Base-by-base conservation (phyloP, 805 yeast genomes). In the Ogataea allantospora region DNA sequence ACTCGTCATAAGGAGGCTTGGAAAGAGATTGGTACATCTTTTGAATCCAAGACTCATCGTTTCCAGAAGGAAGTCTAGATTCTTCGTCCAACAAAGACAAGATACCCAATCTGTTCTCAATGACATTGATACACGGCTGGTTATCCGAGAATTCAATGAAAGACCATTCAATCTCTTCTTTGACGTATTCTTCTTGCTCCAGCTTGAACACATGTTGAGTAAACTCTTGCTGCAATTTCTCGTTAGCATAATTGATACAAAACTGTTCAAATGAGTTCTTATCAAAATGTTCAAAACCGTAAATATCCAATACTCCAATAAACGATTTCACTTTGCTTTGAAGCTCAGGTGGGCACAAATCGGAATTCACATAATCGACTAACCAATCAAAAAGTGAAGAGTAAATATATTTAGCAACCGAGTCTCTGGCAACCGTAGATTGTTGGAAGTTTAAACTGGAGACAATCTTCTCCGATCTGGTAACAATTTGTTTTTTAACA, bases 211-310 rank as follows among this genome's bases (percentile, higher is more conserved):
- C 97, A 56, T 91, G 97, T 68, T 88, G 97, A 55, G 89, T 91
- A 65, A 91, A 91, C 62, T 91, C 97, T 65, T 91, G 98, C 65
- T 91, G 98, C 53, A 91, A 73, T 65, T 91, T 91, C 68, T 91
- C 99, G 65, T 89, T 89, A 30, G 97, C 96, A 62, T 89, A 89
- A 62, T 89, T 89, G 65, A 89, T 89, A 69, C 99, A 91, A 65
- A 91, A 91, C 64, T 91, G 99, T 66, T 91, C 99, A 57, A 91
- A 91, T 7, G 96, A 88, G 66, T 91, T 91, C 54, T 77, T 80
- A 50, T 87, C 89, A 60, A 91, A 91, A 65, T 91, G 97, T 65
- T 91, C 99, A 62, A 91, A 91, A 16, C 99, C 99, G 58, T 91
- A 91, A 53, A 91, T 91, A 81, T 91, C 99, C 53, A 91, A 73